phyloP scores from a whole-genome alignment of 2,329 filamentous ascomycete species.

The Colletotrichum filicis region DNA sequence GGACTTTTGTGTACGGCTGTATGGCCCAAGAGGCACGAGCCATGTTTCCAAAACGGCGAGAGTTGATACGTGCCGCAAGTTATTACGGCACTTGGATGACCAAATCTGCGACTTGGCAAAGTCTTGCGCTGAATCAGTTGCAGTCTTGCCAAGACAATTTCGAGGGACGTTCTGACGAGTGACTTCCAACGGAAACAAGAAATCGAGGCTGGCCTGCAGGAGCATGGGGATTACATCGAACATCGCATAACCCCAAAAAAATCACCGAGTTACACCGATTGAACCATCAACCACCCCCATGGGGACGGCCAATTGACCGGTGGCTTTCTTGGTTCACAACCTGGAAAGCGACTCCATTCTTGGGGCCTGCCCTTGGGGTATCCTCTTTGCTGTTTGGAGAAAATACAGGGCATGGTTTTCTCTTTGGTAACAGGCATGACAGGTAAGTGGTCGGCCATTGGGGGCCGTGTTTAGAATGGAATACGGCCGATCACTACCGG shows the following conservation, averaged over 20 bases:
- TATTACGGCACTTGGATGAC: conserved; percentile 12
- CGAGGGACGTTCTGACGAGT: too few species aligned
- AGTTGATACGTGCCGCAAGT: conserved; percentile 25
- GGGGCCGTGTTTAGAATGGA: neutral
- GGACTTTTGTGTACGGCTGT: too few species aligned
- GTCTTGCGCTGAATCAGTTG: conserved; percentile 26
- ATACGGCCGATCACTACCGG: neutral
- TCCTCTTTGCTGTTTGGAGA: neutral
- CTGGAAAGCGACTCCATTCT: neutral
- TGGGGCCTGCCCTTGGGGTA: neutral
- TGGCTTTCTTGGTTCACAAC: neutral
- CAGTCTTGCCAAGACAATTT: conserved; percentile 21
- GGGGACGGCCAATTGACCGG: neutral
- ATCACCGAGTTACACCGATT: neutral
- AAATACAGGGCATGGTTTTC: neutral
- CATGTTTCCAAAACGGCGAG: conserved; percentile 13
- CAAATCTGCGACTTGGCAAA: neutral
- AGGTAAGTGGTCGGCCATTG: neutral
- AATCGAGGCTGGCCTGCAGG: neutral
- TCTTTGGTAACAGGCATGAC: neutral
- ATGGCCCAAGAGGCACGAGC: neutral
- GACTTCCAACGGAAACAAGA: neutral
- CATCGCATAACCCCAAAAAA: neutral
- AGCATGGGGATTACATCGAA: neutral
- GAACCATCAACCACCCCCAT: neutral